These are phyloP conservation scores for Cystofilobasidium macerans DNA, from an alignment of 768 basidiomycete genomes.

Conservation along the genomic window DNA sequence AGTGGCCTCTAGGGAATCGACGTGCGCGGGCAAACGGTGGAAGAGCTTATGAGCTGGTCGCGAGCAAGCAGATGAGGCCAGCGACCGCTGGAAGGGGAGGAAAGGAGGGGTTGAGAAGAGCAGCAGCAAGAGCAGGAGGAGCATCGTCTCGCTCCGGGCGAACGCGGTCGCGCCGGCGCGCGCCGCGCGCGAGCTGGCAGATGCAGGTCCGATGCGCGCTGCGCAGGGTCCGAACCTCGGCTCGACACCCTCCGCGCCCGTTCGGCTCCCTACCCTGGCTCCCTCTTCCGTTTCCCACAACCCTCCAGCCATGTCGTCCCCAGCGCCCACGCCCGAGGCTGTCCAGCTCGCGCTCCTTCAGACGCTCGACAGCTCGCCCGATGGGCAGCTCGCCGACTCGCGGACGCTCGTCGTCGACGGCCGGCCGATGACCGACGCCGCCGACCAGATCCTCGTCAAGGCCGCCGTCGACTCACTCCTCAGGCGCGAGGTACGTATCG, in stretches of 20 bases:
- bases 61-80: background rate
- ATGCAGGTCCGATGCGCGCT: too few species aligned
- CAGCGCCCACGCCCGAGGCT: conserved; percentile 43
- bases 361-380: conserved; percentile 48
- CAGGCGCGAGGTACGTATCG: conserved; percentile 68
- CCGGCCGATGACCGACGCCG: conserved; percentile 46
- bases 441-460: conserved; percentile 63
- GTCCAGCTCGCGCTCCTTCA: conserved; percentile 72
- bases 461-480: conserved; percentile 83
- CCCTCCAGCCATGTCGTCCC: background rate
- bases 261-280: background rate
- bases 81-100: background rate
- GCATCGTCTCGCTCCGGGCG: too few species aligned
- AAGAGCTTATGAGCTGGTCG: background rate
- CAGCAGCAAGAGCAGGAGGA: too few species aligned
- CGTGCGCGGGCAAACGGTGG: too few species aligned
- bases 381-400: conserved; percentile 52
- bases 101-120: background rate
- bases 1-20: too few species aligned
- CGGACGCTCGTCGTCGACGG: conserved; percentile 58
- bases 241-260: background rate
- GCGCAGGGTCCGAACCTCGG: too few species aligned
- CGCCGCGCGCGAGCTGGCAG: too few species aligned
- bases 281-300: background rate
- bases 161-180: too few species aligned